phyloP scores from a whole-genome alignment of 306 rosid genomes.

The Vigna mungo region DNA sequence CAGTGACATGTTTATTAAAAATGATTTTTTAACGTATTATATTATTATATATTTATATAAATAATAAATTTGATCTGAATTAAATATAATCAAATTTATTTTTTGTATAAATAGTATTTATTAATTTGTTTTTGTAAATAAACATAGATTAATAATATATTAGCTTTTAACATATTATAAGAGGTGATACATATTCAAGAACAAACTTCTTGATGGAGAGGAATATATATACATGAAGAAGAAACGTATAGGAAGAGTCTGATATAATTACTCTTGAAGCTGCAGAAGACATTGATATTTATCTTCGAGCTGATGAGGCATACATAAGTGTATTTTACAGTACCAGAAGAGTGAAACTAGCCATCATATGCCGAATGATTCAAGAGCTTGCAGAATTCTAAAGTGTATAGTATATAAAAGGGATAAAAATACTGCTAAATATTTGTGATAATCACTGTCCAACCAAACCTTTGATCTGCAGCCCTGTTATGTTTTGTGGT shows the following conservation, averaged over 20 bases:
- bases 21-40: no score
- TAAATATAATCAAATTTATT: no score
- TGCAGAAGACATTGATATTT: constrained; percentile 41
- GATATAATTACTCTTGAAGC: constrained; percentile 20
- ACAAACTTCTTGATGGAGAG: no score
- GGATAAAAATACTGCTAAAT: not conserved
- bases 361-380: not conserved
- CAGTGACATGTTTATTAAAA: no score
- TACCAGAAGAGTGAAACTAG: constrained; percentile 11
- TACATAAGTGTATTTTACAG: constrained; percentile 6
- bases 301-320: constrained; percentile 45
- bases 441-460: constrained; percentile 42
- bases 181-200: no score
- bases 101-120: no score
- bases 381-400: constrained; percentile 28
- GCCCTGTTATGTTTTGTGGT: constrained; percentile 38
- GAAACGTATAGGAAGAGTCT: constrained; percentile 1
- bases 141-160: no score
- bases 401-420: not conserved
- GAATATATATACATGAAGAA: no score
- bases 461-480: constrained; percentile 49
- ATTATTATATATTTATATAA: no score
- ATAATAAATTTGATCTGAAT: no score
- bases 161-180: no score
- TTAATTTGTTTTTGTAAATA: no score